Percentiles rank a stretch among this genome's conserved stretches.
Conservation (phyloP, 2,329 filamentous ascomycete species). For the Trichoderma gracile region DNA sequence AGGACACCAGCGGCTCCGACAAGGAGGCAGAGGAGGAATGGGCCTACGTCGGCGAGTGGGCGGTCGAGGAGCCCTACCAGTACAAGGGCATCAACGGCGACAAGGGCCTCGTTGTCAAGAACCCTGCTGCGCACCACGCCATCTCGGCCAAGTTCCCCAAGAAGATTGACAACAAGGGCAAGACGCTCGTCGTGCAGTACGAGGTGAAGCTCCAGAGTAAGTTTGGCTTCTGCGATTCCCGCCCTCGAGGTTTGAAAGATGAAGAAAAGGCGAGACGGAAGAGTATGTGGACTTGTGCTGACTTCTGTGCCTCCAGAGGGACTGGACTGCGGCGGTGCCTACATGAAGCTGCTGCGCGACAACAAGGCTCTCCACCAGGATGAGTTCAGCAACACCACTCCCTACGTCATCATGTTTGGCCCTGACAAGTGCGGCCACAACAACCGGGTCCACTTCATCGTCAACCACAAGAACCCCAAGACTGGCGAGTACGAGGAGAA, state of each 20-base stretch:
- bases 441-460: conserved; percentile 99
- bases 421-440: conserved; percentile 98
- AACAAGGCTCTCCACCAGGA: conserved; percentile 96
- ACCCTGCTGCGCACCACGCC: conserved; percentile 95
- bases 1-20: conserved; percentile 72
- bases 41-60: conserved; percentile 96
- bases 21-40: conserved; percentile 85
- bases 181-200: conserved; percentile 96
- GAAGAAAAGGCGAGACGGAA: not conserved
- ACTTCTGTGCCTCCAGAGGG: conserved; percentile 61
- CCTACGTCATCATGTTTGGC: conserved; percentile 99
- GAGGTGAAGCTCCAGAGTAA: conserved; percentile 98
- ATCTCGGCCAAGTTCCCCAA: conserved; percentile 98
- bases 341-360: conserved; percentile 97
- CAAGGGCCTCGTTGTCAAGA: conserved; percentile 97
- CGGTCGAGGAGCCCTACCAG: conserved; percentile 88
- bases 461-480: conserved; percentile 99
- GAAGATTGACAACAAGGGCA: conserved; percentile 95
- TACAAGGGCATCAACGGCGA: conserved; percentile 93
- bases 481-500: conserved; percentile 99
- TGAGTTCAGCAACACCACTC: conserved; percentile 96
- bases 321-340: conserved; percentile 96
- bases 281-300: not conserved
- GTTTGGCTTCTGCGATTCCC: conserved; percentile 41
- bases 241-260: too few relatives aligned